Base-by-base conservation (phyloP, 306 rosid species). In the Clitoria ternatea region DNA sequence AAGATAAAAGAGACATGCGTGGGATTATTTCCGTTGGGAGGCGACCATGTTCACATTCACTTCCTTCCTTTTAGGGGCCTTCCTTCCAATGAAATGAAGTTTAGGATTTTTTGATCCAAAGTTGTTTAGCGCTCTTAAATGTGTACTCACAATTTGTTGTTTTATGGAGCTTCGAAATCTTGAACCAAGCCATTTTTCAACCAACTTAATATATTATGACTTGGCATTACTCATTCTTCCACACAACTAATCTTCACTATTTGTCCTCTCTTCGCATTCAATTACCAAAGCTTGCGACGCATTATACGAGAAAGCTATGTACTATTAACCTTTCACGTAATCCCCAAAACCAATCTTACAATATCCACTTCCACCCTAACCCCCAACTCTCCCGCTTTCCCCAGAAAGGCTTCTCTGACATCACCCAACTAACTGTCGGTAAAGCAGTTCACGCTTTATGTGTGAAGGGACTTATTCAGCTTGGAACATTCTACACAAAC, bases 391-490 rank as follows among this genome's bases (percentile, higher is more conserved):
- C 97, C 26, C 60, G 86, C 76, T 88, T 90, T 77, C 48, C 77
- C 69, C 83, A 54, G 8, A 94, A 80, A 82, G 96, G 98, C 14
- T 94, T 89, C 82, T 89, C 97, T 4, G 81, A 78, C 24, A 87
- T 94, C 66, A 84, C 83, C 54, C 39, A 84, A 55, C 90, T 61
- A 77, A 59, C 52, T 18, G 66, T 71, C 19, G 98, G 92, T 7
- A 90, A 85, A 81, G 81, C 92, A 1, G 18, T 90, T 44, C 98
- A 94, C 64, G 95, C 82, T 6, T 64, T 94, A 22, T 88, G 83
- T 67, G 18, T 90, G 23, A 85, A 77, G 73, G 96, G 85, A 59
- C 59, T 90, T 56, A 60, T 87, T 37, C 86, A 60, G 14, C 71
- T 83, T 4, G 64, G 80, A 12, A 83, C 86, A 19, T 88, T 90